Conservation (phyloP, 2,329 filamentous ascomycete genomes). For the Fusarium pilosicola region DNA sequence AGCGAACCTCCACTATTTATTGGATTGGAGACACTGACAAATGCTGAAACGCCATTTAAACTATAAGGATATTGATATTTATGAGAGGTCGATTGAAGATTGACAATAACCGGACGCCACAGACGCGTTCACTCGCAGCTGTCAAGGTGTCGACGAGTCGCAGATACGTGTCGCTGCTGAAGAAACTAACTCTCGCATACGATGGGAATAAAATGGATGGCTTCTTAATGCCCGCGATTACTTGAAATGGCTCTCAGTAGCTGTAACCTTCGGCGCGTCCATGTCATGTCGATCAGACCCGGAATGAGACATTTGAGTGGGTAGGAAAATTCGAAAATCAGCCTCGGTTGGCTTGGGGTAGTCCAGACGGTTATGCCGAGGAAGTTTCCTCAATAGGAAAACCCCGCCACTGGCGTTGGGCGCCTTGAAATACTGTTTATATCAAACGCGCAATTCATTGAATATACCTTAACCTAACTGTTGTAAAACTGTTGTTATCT, state of each 20-base stretch:
- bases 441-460: not conserved
- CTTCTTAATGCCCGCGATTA: not conserved
- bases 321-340: not conserved
- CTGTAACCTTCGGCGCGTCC: not conserved
- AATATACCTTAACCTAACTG: not conserved
- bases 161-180: not conserved
- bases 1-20: not conserved
- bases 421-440: not conserved
- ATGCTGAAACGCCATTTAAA: not conserved
- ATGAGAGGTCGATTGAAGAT: too few relatives aligned
- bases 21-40: not conserved
- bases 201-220: not conserved
- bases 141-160: not conserved
- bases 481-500: not conserved
- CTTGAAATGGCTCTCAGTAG: not conserved
- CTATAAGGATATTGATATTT: too few relatives aligned
- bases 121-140: not conserved
- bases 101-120: not conserved
- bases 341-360: not conserved
- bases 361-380: not conserved
- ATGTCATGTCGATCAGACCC: not conserved
- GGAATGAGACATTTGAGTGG: not conserved
- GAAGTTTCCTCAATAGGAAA: not conserved
- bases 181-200: not conserved
- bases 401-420: not conserved